Evolutionary conservation across 2,329 filamentous ascomycete genomes (phyloP), one percentile per base, ranked within the genome.

Genomic region (Pyrenochaeta sp.): DNA sequence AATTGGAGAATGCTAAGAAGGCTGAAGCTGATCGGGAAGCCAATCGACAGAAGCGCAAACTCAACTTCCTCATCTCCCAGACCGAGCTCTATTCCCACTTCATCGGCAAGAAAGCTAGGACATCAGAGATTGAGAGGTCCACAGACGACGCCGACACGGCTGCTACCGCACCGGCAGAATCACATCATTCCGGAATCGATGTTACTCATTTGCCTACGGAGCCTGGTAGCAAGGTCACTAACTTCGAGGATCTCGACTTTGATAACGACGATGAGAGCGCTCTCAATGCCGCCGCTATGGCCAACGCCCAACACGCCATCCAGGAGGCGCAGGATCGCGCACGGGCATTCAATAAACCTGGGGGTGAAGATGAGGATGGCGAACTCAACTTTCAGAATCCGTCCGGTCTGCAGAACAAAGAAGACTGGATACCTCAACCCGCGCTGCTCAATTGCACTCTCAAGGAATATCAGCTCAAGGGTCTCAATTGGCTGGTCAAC

Each of bases 351-450:
- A 96, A 98, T 80, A 89, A 92, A 52, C 66, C 68, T 59, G 84
- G 84, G 9, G 69, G 67, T 2, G 66, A 72, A 8, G 64, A 68
- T 27, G 82, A 97, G 58, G 93, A 97, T 72, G 94, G 93, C 69
- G 95, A 99, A 80, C 92, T 99, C 91, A 99, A 99, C 81, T 99
- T 99, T 84, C 95, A 99, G 81, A 98, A 99, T 76, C 95, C 95
- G 0, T 95, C 93, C 3, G 95, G 94, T 72, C 85, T 99, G 69
- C 94, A 94, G 69, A 93, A 95, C 69, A 92, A 97, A 66, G 91
- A 97, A 72, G 69, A 75, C 48, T 75, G 71, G 66, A 92, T 99
- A 55, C 90, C 93, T 62, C 95, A 99, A 76, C 95, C 95, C 8
- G 96, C 93, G 79, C 88, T 98, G 80, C 87, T 99, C 72, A 93